phyloP scores from a whole-genome alignment of 306 rosid genomes.

The Quercus suber region DNA sequence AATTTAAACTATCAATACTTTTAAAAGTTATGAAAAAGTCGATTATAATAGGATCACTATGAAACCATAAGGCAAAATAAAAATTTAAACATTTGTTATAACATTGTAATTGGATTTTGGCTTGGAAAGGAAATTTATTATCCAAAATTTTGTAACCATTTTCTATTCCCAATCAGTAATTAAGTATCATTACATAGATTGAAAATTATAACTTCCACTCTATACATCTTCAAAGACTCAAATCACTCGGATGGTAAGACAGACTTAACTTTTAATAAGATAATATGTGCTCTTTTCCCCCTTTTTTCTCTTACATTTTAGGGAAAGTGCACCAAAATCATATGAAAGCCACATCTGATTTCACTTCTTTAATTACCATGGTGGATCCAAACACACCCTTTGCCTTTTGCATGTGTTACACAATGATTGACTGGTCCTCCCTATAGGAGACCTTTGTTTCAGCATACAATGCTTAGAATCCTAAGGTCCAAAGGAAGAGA shows the following conservation, averaged over 20 bases:
- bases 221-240: too few relatives aligned
- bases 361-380: too few relatives aligned
- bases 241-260: too few relatives aligned
- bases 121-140: neutral
- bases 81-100: neutral
- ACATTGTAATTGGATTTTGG: neutral
- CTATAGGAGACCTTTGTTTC: conserved; percentile 29
- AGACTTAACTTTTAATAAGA: too few relatives aligned
- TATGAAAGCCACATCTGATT: neutral
- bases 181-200: too few relatives aligned
- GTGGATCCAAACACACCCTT: neutral
- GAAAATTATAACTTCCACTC: too few relatives aligned
- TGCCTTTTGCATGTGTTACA: conserved; percentile 20
- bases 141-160: neutral
- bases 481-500: conserved; percentile 31
- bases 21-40: too few relatives aligned
- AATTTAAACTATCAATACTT: too few relatives aligned
- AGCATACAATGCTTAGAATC: conserved; percentile 20
- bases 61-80: neutral
- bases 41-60: neutral
- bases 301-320: neutral
- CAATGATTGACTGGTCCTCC: conserved; percentile 35
- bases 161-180: neutral
- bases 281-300: too few relatives aligned
- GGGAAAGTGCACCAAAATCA: neutral